A percentile compares a stretch with the other conserved stretches of the same genome.
Evolutionary conservation across 2,329 filamentous ascomycete genomes (phyloP).

Genomic region (Epichloe amarillans): DNA sequence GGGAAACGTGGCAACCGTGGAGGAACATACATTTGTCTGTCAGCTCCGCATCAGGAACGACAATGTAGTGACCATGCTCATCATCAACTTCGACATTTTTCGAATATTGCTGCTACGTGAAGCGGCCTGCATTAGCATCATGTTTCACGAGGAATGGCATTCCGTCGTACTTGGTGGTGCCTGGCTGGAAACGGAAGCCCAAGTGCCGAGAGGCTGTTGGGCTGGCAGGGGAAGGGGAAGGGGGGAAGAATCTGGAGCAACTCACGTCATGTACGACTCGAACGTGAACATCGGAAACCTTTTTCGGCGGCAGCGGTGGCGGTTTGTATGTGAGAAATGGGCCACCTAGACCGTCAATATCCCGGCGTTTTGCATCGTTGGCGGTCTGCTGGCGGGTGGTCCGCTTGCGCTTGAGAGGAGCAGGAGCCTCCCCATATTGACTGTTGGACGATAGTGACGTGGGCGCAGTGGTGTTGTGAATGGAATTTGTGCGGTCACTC

Average conservation of each 20-base stretch:
- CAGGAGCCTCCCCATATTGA: conserved; percentile 49
- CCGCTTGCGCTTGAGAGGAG: conserved; percentile 85
- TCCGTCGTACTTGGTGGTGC: not conserved
- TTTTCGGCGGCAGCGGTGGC: conserved; percentile 77
- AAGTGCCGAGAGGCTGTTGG: not conserved
- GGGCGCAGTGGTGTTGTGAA: conserved; percentile 72
- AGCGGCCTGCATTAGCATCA: not conserved
- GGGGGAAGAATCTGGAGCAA: conserved; percentile 7
- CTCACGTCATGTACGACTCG: conserved; percentile 50
- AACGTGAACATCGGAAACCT: conserved; percentile 66
- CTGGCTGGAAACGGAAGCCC: not conserved
- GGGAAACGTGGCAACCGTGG: not conserved
- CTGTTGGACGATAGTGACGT: conserved; percentile 59
- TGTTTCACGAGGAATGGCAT: not conserved
- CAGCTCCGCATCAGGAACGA: conserved; percentile 71
- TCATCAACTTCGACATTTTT: conserved; percentile 74
- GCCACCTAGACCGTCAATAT: conserved; percentile 57
- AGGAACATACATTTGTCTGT: conserved; percentile 74
- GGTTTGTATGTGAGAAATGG: conserved; percentile 71
- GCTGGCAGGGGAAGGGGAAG: not conserved
- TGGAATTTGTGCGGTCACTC: conserved; percentile 71
- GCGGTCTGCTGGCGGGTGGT: conserved; percentile 62
- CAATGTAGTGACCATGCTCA: conserved; percentile 93
- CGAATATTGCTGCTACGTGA: conserved; percentile 23
- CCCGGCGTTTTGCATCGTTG: conserved; percentile 68